These are phyloP conservation scores for Camelina sativa DNA, from an alignment of 345 rosid species.

Conservation along the genomic window DNA sequence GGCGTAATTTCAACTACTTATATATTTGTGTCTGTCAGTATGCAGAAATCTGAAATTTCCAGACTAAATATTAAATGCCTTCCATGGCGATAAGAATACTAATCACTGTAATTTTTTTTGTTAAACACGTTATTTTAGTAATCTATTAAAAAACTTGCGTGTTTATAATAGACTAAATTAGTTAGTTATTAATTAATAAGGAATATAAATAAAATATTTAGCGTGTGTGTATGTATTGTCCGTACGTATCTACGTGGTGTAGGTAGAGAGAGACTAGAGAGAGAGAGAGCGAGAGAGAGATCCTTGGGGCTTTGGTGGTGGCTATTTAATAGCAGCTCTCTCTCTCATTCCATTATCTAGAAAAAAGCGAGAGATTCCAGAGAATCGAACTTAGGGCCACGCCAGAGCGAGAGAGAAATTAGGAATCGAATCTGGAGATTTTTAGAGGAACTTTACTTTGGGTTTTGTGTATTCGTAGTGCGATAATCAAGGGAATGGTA, in stretches of 20 bases:
- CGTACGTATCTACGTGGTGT: conserved; percentile 44
- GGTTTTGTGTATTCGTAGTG: conserved; percentile 29
- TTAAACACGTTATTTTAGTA: not conserved
- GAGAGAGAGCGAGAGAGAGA: conserved; percentile 37
- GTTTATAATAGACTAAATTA: conserved; percentile 4
- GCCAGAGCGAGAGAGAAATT: conserved; percentile 17
- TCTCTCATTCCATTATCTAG: conserved; percentile 9
- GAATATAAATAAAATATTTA: not conserved
- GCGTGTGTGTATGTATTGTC: not conserved
- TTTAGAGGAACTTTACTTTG: conserved; percentile 22
- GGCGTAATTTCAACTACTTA: not conserved
- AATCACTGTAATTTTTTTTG: conserved; percentile 8
- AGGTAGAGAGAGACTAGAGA: conserved; percentile 25
- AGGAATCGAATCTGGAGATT: conserved; percentile 26
- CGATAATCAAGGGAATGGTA: conserved; percentile 45
- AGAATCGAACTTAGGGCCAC: conserved; percentile 23
- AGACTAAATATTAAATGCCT: not conserved
- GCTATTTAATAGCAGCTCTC: conserved; percentile 25
- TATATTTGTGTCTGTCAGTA: not conserved
- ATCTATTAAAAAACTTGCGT: not conserved
- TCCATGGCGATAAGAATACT: conserved; percentile 5
- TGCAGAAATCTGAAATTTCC: not conserved
- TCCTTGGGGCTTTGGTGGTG: conserved; percentile 22
- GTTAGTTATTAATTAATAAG: not conserved
- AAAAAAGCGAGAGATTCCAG: not conserved